A percentile compares a stretch with the other conserved stretches of the same genome.
phyloP scores from a whole-genome alignment of 2,329 filamentous ascomycete species.

The Remersonia thermophila region DNA sequence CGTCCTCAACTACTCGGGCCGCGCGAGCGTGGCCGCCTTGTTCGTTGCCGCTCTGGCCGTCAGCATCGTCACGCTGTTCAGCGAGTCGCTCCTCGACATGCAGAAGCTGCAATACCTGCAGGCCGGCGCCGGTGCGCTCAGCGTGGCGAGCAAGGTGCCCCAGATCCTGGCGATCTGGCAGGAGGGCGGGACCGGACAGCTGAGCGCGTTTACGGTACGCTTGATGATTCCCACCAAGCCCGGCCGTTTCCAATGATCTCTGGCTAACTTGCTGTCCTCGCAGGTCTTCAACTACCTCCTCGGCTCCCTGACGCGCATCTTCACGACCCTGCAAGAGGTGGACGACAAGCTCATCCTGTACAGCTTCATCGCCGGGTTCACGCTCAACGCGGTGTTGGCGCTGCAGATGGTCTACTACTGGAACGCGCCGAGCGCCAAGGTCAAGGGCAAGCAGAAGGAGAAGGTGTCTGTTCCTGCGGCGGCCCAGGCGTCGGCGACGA shows the following conservation, averaged over 20 bases:
- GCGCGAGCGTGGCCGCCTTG: slow-evolving; percentile 53
- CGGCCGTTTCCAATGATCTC: too few species aligned
- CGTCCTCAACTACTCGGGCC: slow-evolving; percentile 72
- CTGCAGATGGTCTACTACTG: slow-evolving; percentile 94
- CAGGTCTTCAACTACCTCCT: slow-evolving; percentile 97
- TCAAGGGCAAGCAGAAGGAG: slow-evolving; percentile 26
- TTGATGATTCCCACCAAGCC: too few species aligned
- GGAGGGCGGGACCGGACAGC: slow-evolving; percentile 81
- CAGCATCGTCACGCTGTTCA: slow-evolving; percentile 58
- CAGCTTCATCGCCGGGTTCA: slow-evolving; percentile 82
- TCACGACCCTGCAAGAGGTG: slow-evolving; percentile 94
- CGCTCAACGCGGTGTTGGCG: slow-evolving; percentile 78
- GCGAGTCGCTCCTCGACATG: slow-evolving; percentile 50
- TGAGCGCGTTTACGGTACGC: slow-evolving; percentile 90
- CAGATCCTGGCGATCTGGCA: slow-evolving; percentile 81
- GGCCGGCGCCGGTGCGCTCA: slow-evolving; percentile 69
- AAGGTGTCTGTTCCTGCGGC: slow-evolving; percentile 5
- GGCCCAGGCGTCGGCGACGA: slow-evolving; percentile 15
- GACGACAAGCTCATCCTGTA: slow-evolving; percentile 94
- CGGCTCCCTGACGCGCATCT: slow-evolving; percentile 87
- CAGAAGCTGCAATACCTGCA: slow-evolving; percentile 63
- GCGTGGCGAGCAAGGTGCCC: slow-evolving; percentile 82
- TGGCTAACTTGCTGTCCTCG: slow-evolving; percentile 4
- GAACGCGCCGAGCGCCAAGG: slow-evolving; percentile 46
- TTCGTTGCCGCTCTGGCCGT: slow-evolving; percentile 69